Base-by-base conservation (phyloP, 2,329 filamentous ascomycete species). In the Exophiala alcalophila region DNA sequence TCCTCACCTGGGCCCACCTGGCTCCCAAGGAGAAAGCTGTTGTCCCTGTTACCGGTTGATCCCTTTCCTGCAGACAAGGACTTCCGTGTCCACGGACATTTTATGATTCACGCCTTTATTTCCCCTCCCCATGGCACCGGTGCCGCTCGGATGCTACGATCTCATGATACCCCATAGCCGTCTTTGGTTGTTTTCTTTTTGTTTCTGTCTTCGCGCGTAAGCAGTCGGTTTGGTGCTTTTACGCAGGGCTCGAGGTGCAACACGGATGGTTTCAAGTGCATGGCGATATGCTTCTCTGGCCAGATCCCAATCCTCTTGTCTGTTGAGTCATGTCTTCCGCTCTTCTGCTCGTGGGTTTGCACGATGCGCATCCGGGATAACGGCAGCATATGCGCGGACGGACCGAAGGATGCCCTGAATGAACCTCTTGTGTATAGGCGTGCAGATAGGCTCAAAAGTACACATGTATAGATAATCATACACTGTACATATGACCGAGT, bases 1-100 rank as follows among this genome's bases (percentile, higher is more conserved):
- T 76, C 48, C 65, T 75, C 33, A 65, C 66, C 20, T 76, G 72
- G 72, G 69, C 72, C 24, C 65, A 71, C 36, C 42, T 54, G 14
- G 37, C 32, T 9, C 33, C 44, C 12, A 53, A 46, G 28, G 50
- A 53, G 10, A 53, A 53, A 34, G 28, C 44, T 15, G 40, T 50
- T 15, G n/a, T 34, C 49, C 8, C 39, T 52, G 2, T 40, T n/a
- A n/a, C 35, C 20, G 37, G 43, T 15, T 46, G 30, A 45, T 34
- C 28, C n/a, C n/a, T n/a, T 9, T 20, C 33, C 7, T 32, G 40
- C 20, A 37, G 23, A 44, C 16, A 16, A 9, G 11, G 27, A n/a
- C 21, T n/a, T 43, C 19, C 5, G 20, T 24, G 19, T 23, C 19
- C 19, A 29, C 15, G 12, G 29, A 6, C 8, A 6, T 39, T 10